Evolutionary conservation across 768 basidiomycete species (phyloP).

Genomic region (Suillus cothurnatus): DNA sequence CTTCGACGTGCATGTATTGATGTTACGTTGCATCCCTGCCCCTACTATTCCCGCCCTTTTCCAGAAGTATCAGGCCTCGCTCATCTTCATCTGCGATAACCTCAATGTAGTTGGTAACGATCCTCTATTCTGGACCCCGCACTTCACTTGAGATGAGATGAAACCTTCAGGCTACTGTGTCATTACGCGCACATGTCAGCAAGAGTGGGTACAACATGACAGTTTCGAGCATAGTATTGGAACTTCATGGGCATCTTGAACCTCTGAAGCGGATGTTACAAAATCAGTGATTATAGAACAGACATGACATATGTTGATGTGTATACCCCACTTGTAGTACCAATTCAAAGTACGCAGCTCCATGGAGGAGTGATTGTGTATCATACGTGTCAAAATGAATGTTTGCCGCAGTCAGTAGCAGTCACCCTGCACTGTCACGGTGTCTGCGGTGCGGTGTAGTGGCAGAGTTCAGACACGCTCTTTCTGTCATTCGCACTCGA

Average conservation of each 20-base stretch:
- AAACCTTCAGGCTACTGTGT: background rate
- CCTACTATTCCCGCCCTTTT: background rate
- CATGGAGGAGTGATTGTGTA: background rate
- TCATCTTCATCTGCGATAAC: background rate
- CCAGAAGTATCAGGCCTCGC: background rate
- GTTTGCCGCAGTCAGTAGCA: background rate
- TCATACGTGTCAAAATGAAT: conserved; percentile 1
- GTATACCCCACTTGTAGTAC: background rate
- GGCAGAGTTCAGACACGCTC: background rate
- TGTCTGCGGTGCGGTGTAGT: too few relatives aligned
- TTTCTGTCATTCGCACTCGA: background rate
- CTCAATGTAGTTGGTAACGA: background rate
- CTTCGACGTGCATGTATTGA: background rate
- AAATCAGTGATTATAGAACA: background rate
- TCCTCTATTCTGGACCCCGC: background rate
- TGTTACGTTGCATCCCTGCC: background rate
- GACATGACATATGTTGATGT: background rate
- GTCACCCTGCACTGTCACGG: background rate
- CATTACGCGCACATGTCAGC: background rate
- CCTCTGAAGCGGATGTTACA: background rate
- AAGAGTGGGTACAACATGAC: background rate
- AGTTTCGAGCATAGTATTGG: background rate
- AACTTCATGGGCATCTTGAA: background rate
- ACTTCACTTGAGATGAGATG: background rate
- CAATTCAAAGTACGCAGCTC: background rate